A percentile compares a stretch with the other conserved stretches of the same genome.
Conservation (phyloP, 2,329 filamentous ascomycete species). For the Cyclaneusma minus region DNA sequence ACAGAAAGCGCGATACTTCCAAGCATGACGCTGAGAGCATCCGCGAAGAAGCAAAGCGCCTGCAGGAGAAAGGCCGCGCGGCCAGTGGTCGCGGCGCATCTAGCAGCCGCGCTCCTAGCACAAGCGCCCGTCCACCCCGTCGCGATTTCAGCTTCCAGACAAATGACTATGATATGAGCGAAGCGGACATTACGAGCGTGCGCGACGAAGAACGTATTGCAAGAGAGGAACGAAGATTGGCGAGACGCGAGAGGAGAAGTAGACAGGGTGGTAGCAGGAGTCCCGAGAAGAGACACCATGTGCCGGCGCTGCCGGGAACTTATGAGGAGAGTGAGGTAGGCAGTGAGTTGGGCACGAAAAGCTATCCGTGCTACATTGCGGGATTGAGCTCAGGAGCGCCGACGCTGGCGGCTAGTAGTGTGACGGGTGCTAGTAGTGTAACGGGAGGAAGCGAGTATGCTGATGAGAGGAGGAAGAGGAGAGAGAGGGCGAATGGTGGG, state of each 20-base stretch:
- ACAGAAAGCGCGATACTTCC: not conserved
- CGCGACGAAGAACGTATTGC: conserved; percentile 11
- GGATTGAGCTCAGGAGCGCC: too few relatives aligned
- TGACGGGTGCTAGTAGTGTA: conserved; percentile 1
- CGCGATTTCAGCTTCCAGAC: conserved; percentile 18
- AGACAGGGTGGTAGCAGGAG: conserved; percentile 1
- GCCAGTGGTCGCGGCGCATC: too few relatives aligned
- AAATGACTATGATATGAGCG: conserved; percentile 16
- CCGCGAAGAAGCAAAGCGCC: conserved; percentile 36
- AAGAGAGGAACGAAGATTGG: conserved; percentile 14
- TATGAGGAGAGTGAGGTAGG: conserved; percentile 8
- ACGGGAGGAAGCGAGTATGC: conserved; percentile 6
- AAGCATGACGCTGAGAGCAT: conserved; percentile 19
- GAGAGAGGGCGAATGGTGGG: conserved; percentile 1
- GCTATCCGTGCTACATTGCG: conserved; percentile 19
- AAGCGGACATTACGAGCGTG: conserved; percentile 5
- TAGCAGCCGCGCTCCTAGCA: conserved; percentile 7
- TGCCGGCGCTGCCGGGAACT: conserved; percentile 7
- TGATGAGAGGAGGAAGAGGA: conserved; percentile 5
- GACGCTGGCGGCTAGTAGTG: not conserved
- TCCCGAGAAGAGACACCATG: conserved; percentile 10
- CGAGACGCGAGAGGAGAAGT: conserved; percentile 5
- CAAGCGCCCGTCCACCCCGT: conserved; percentile 8
- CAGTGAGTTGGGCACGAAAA: conserved; percentile 18
- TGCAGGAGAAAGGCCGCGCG: conserved; percentile 36